phyloP scores from a whole-genome alignment of 352 stramenopile species.

The Thalassiosira pacifica region DNA sequence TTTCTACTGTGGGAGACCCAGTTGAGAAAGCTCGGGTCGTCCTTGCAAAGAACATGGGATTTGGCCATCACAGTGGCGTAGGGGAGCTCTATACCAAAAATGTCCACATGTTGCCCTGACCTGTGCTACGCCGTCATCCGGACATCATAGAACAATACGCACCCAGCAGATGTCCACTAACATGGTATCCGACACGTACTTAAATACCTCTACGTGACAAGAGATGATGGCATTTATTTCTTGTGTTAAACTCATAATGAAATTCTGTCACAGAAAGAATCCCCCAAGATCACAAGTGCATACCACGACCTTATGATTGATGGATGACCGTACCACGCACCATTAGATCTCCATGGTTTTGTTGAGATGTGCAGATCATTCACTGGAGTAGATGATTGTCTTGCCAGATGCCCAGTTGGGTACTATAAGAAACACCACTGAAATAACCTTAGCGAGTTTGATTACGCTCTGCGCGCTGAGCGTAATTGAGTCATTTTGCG shows the following conservation, averaged over 20 bases:
- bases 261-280: neutral
- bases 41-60: neutral
- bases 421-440: neutral
- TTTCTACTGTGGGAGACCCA: neutral
- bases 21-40: neutral
- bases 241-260: neutral
- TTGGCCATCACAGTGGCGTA: slow-evolving; percentile 30
- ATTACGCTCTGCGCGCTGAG: no score
- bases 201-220: slow-evolving; percentile 18
- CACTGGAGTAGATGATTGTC: neutral
- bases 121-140: neutral
- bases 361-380: neutral
- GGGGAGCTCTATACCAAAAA: slow-evolving; percentile 53
- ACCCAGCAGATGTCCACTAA: neutral
- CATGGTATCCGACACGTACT: slow-evolving; percentile 4
- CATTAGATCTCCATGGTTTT: neutral
- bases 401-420: no score
- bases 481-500: no score
- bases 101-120: slow-evolving; percentile 26
- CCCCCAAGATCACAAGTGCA: slow-evolving; percentile 11
- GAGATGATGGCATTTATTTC: slow-evolving; percentile 27
- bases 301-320: neutral
- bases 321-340: neutral
- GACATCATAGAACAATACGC: neutral
- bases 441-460: no score